Conservation (phyloP, 495 filamentous ascomycete genomes). For the Emericellopsis terricola region DNA sequence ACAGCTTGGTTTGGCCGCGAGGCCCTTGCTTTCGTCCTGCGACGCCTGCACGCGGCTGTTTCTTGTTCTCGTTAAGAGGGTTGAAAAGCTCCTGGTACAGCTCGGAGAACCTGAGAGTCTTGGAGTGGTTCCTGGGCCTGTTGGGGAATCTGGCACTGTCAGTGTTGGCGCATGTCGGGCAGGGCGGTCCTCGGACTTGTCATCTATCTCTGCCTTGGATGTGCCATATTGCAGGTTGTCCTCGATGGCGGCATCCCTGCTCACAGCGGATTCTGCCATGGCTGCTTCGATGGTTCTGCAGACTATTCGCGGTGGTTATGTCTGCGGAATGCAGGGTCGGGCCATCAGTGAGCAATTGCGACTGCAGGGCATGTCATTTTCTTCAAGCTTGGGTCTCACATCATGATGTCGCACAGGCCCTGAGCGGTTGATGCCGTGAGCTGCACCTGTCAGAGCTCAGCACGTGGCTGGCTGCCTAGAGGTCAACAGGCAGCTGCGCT, state of each 20-base stretch:
- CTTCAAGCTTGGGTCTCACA: no score
- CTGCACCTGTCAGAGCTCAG: no score
- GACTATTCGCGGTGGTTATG: no score
- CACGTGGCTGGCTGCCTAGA: no score
- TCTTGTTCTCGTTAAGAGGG: slow-evolving; percentile 68
- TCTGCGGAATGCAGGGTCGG: no score
- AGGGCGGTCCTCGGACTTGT: neutral
- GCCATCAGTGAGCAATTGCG: no score
- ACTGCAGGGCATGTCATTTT: no score
- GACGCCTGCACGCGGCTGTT: slow-evolving; percentile 41
- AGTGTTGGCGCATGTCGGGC: neutral
- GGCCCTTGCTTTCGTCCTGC: slow-evolving; percentile 39
- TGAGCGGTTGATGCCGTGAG: no score
- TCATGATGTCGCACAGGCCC: no score
- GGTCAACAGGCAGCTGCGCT: no score
- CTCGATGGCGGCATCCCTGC: neutral
- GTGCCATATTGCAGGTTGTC: slow-evolving; percentile 3
- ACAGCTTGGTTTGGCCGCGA: slow-evolving; percentile 36
- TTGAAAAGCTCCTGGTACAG: slow-evolving; percentile 69
- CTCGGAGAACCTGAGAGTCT: slow-evolving; percentile 69
- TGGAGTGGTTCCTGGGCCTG: slow-evolving; percentile 59
- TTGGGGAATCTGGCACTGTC: slow-evolving; percentile 73
- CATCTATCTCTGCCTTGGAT: neutral
- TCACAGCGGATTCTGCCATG: no score
- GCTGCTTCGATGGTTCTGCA: no score